A percentile compares a stretch with the other conserved stretches of the same genome.
phyloP scores from a whole-genome alignment of 768 basidiomycete species.

The Collybia mongolica region DNA sequence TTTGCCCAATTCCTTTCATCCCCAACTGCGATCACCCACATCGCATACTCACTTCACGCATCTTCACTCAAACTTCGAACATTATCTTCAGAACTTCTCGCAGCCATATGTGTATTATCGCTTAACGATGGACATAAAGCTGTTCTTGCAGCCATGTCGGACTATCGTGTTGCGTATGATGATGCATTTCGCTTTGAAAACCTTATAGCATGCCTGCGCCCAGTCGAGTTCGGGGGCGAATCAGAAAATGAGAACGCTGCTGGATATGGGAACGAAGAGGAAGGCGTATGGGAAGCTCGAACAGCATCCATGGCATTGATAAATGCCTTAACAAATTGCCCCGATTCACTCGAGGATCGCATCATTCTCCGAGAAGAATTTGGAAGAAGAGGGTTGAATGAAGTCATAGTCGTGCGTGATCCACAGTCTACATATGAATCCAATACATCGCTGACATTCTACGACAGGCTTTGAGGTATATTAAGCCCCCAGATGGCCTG shows the following conservation, averaged over 20 bases:
- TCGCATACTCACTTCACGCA: slow-evolving; percentile 68
- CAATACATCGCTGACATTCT: neutral
- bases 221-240: slow-evolving; percentile 46
- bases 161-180: slow-evolving; percentile 67
- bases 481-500: slow-evolving; percentile 68
- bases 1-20: slow-evolving; percentile 66
- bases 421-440: neutral
- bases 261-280: slow-evolving; percentile 50
- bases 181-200: slow-evolving; percentile 82
- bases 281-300: slow-evolving; percentile 80
- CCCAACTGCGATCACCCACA: slow-evolving; percentile 65
- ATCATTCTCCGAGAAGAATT: slow-evolving; percentile 83
- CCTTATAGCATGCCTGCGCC: slow-evolving; percentile 60
- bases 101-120: slow-evolving; percentile 80
- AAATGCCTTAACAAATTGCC: slow-evolving; percentile 77
- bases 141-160: slow-evolving; percentile 77
- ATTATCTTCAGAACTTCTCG: slow-evolving; percentile 74
- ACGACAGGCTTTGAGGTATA: slow-evolving; percentile 67
- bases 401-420: slow-evolving; percentile 73
- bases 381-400: slow-evolving; percentile 76
- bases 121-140: slow-evolving; percentile 67
- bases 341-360: slow-evolving; percentile 76
- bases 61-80: slow-evolving; percentile 69
- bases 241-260: slow-evolving; percentile 25
- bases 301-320: slow-evolving; percentile 74